These are phyloP conservation scores for Kodamaea restingae DNA, from an alignment of 805 yeast species.

Conservation along the genomic window DNA sequence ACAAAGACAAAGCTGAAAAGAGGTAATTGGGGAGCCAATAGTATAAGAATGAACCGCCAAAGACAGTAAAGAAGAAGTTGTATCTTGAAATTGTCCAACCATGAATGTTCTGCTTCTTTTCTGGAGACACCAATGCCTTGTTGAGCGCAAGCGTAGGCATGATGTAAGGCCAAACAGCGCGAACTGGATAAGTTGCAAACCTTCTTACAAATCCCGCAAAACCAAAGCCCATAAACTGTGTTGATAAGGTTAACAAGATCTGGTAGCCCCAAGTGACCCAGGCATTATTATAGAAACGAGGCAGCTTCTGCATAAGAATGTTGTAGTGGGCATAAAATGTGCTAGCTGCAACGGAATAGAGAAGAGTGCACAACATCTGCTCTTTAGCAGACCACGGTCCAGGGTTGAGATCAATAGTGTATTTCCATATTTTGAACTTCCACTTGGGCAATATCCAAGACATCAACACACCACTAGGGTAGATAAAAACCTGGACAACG, in stretches of 20 bases:
- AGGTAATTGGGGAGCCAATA: conserved; percentile 29
- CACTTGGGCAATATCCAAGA: conserved; percentile 34
- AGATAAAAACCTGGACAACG: conserved; percentile 44
- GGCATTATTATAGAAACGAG: conserved; percentile 18
- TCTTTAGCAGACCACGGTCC: conserved; percentile 65
- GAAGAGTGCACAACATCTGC: conserved; percentile 58
- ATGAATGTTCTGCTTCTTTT: conserved; percentile 23
- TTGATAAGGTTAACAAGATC: conserved; percentile 19
- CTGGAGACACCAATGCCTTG: conserved; percentile 23
- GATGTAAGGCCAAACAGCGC: conserved; percentile 50
- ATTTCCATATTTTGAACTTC: conserved; percentile 23
- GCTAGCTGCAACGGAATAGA: conserved; percentile 32
- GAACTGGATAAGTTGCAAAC: conserved; percentile 45
- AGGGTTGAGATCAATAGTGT: conserved; percentile 46
- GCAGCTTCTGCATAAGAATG: conserved; percentile 13
- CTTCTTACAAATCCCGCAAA: conserved; percentile 28
- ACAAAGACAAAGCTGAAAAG: conserved; percentile 22
- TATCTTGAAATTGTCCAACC: conserved; percentile 32
- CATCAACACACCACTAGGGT: conserved; percentile 41
- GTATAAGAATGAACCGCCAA: conserved; percentile 20
- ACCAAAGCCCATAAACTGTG: conserved; percentile 29
- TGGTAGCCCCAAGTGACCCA: conserved; percentile 31
- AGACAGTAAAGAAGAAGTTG: conserved; percentile 15
- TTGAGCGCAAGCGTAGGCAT: conserved; percentile 27
- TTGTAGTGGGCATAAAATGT: conserved; percentile 16